A percentile compares a stretch with the other conserved stretches of the same genome.
Conservation (phyloP, 805 yeast genomes). For the Ogataea minuta region DNA sequence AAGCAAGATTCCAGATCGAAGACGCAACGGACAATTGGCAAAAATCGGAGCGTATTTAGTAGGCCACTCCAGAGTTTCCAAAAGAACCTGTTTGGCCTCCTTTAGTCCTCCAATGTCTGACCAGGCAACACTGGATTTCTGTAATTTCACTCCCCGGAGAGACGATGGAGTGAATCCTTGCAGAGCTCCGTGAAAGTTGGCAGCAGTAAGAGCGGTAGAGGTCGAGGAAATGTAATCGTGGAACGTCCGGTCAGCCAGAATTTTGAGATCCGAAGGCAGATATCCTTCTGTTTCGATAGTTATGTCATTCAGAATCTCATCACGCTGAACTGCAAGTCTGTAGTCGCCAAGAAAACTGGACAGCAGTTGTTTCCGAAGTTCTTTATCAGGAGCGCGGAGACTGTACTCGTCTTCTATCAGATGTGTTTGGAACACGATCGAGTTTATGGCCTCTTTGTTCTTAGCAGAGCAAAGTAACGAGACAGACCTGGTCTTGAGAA, state of each 20-base stretch:
- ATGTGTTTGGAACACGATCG: constrained; percentile 62
- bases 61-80: constrained; percentile 97
- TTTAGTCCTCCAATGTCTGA: constrained; percentile 83
- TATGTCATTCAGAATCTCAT: constrained; percentile 48
- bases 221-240: constrained; percentile 41
- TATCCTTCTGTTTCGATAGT: constrained; percentile 84
- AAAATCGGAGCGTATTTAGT: constrained; percentile 95
- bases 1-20: constrained; percentile 84
- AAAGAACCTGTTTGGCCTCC: constrained; percentile 68
- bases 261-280: constrained; percentile 76
- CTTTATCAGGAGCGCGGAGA: constrained; percentile 68
- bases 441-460: constrained; percentile 64
- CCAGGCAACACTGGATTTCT: constrained; percentile 78
- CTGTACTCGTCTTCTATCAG: constrained; percentile 60
- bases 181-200: constrained; percentile 55
- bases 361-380: constrained; percentile 41
- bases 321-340: constrained; percentile 35
- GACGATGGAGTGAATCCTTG: constrained; percentile 75
- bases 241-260: constrained; percentile 65
- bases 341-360: constrained; percentile 24
- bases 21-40: constrained; percentile 77
- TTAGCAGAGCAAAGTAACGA: constrained; percentile 61
- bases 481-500: constrained; percentile 47
- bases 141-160: constrained; percentile 80
- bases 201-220: constrained; percentile 22